Percentiles rank a stretch among this genome's conserved stretches.
Evolutionary conservation across 75 land plant species (phyloP).

Genomic region (Chamaecyparis obtusa): DNA sequence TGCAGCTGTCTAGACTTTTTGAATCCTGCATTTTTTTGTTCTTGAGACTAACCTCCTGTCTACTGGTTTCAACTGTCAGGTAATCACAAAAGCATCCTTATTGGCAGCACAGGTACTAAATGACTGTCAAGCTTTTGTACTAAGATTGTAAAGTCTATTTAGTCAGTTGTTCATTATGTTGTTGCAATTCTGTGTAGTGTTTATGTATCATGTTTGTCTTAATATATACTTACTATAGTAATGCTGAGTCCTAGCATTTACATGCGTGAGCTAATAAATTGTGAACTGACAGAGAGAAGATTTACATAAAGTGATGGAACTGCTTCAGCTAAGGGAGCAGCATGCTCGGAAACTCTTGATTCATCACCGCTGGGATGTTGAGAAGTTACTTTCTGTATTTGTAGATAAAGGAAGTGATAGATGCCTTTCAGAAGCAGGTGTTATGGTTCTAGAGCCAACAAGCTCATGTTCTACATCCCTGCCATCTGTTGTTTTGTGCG

Average conservation of each 20-base stretch:
- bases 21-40: neutral
- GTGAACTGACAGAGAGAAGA: constrained; percentile 59
- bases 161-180: neutral
- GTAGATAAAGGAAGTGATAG: constrained; percentile 71
- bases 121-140: neutral
- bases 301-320: constrained; percentile 66
- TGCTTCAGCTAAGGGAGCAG: constrained; percentile 61
- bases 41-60: neutral
- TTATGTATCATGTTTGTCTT: constrained; percentile 6
- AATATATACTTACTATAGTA: neutral
- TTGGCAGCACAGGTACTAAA: constrained; percentile 78
- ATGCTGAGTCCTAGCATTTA: neutral
- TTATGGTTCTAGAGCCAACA: constrained; percentile 35
- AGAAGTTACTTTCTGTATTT: constrained; percentile 53
- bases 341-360: constrained; percentile 92
- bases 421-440: constrained; percentile 76
- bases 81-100: constrained; percentile 80
- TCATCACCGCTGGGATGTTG: constrained; percentile 90
- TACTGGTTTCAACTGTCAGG: constrained; percentile 36
- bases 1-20: neutral
- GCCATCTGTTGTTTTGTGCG: constrained; percentile 44
- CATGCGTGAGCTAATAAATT: neutral
- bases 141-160: neutral
- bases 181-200: neutral
- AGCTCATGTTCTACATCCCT: constrained; percentile 1